Evolutionary conservation across 768 basidiomycete genomes (phyloP), one percentile per base, ranked within the genome.

Genomic region (Rhizopogon vesiculosus): DNA sequence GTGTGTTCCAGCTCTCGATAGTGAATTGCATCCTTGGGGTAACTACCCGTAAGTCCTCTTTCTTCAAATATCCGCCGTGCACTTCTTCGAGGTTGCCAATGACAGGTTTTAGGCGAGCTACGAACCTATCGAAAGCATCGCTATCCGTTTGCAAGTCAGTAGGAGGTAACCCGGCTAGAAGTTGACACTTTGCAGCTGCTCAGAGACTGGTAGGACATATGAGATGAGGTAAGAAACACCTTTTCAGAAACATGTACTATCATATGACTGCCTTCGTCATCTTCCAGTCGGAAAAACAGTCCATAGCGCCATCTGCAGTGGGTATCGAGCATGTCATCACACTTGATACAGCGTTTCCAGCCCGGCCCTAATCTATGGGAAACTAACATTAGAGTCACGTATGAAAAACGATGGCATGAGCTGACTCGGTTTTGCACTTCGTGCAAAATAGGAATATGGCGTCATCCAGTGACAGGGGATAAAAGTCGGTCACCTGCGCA

Each of bases 401-500:
- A 33, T 33, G 19, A 22, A 4, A 51, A 50, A 29, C 31, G 8
- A 41, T 31, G 22, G 46, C 16, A 40, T 13, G 19, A 13, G 65
- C 77, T 61, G 57, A 87, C 87, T 74, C 67, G 51, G 70, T 62
- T 7, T 76, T 62, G 67, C 87, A 89, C 3, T 74, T 75, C 7
- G 70, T 73, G 66, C 87, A 90, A 40, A 70, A 69, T 38, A 79
- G 68, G 25, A 73, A 69, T 38, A 79, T 75, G 15, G 76, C 81
- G 15, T 85, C 75, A 28, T 68, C 59, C 29, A 87, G 61, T 29
- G 74, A 62, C 33, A 75, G 69, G 1, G 87, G 87, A 60, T 75
- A 78, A 62, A 80, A 86, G 61, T 85, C 83, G 8, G 80, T 62
- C 2, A 78, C 74, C 18, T 78, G 78, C 6, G 80, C 85, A 9